phyloP scores from a whole-genome alignment of 176 grass and related monocot species.

The Microstegium vimineum region DNA sequence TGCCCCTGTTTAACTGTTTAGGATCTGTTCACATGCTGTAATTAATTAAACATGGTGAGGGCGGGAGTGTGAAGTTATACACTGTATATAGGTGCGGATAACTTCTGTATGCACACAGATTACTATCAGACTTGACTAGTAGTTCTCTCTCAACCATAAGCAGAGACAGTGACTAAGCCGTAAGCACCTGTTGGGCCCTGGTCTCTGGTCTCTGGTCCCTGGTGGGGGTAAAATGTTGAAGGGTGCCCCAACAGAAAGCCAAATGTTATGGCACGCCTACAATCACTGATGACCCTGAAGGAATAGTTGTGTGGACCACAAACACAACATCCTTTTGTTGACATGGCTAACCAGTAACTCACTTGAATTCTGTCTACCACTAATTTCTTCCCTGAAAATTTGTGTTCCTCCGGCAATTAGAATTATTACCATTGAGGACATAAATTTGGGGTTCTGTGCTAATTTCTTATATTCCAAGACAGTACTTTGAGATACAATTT shows the following conservation, averaged over 20 bases:
- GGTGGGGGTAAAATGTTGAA: not conserved
- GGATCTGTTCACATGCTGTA: not conserved
- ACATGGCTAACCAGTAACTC: not conserved
- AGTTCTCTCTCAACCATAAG: not conserved
- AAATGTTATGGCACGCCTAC: not conserved
- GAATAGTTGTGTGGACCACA: conserved; percentile 17
- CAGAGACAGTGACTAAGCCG: not conserved
- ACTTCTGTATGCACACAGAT: not conserved
- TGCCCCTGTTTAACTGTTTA: not conserved
- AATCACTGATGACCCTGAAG: not conserved
- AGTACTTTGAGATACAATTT: not conserved
- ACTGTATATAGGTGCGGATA: not conserved
- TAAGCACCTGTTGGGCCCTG: not conserved
- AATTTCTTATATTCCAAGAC: not conserved
- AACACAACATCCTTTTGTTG: not conserved
- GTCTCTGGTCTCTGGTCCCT: too few relatives aligned
- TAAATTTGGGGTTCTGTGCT: not conserved
- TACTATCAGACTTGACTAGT: not conserved
- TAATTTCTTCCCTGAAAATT: not conserved
- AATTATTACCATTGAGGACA: not conserved
- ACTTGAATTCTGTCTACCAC: not conserved
- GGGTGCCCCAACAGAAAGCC: not conserved
- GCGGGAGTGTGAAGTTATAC: not conserved
- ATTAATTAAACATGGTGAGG: not conserved
- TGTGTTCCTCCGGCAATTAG: not conserved